Percentiles rank a stretch among this genome's conserved stretches.
Evolutionary conservation across 2,329 filamentous ascomycete genomes (phyloP).

Genomic region (Bipolaris gigantea): DNA sequence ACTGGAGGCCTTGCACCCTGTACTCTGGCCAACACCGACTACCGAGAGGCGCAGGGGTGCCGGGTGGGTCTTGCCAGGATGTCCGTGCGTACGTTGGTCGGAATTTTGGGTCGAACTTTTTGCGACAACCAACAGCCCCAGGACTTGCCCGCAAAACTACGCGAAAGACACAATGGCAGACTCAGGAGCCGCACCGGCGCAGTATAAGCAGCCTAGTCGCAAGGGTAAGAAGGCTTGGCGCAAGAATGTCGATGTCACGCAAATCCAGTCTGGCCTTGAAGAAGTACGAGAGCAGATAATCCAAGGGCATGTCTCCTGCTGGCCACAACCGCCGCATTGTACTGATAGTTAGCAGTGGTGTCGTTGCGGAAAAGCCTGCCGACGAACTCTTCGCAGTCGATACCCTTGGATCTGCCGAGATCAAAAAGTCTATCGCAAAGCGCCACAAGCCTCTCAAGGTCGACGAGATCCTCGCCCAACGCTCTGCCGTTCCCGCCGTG

Average conservation of each 20-base stretch:
- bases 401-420: conserved; percentile 67
- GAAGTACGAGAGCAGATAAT: conserved; percentile 87
- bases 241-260: conserved; percentile 93
- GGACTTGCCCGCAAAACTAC: conserved; percentile 8
- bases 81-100: conserved; percentile 15
- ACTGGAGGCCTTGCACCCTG: conserved; percentile 23
- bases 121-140: conserved; percentile 17
- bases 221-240: conserved; percentile 99
- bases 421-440: conserved; percentile 67
- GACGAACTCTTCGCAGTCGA: conserved; percentile 86
- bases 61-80: conserved; percentile 1
- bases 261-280: conserved; percentile 80
- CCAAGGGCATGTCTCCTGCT: conserved; percentile 65
- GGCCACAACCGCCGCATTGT: background rate
- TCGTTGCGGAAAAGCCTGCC: conserved; percentile 80
- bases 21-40: conserved; percentile 10
- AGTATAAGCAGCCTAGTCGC: conserved; percentile 84
- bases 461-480: conserved; percentile 86
- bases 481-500: conserved; percentile 80
- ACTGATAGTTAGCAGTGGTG: conserved; percentile 62
- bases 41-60: conserved; percentile 15
- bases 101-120: conserved; percentile 20
- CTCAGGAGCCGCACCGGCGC: conserved; percentile 65
- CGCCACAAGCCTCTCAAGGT: conserved; percentile 78
- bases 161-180: conserved; percentile 22